These are phyloP conservation scores for Rhododendron williamsianum DNA, from an alignment of 148 eudicot species.

Conservation along the genomic window DNA sequence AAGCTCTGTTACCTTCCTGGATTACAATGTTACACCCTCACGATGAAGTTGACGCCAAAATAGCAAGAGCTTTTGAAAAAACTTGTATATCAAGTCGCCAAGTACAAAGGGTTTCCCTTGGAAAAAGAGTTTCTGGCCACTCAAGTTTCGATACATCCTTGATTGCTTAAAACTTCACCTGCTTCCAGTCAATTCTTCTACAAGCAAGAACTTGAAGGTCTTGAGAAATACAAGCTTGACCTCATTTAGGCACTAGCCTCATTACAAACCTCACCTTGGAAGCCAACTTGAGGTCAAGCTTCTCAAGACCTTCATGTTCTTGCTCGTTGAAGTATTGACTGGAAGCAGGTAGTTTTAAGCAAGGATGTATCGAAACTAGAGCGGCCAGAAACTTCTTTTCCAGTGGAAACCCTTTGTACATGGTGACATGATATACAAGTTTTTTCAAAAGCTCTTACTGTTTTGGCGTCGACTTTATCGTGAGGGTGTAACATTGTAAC, in stretches of 20 bases:
- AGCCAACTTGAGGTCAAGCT: constrained; percentile 67
- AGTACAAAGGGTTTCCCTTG: constrained; percentile 71
- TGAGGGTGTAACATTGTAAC: constrained; percentile 71
- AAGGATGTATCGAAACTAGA: too few species aligned
- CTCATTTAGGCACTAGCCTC: constrained; percentile 12
- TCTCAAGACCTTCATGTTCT: background rate
- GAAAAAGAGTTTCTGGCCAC: constrained; percentile 90
- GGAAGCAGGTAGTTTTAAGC: too few species aligned
- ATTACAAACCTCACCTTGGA: constrained; percentile 81
- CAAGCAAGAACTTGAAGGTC: constrained; percentile 50
- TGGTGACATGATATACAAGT: constrained; percentile 62
- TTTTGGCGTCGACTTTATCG: constrained; percentile 82
- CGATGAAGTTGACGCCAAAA: constrained; percentile 86
- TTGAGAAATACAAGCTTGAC: constrained; percentile 21
- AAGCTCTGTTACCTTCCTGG: constrained; percentile 46
- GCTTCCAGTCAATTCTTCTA: constrained; percentile 65
- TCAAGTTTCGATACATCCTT: constrained; percentile 84
- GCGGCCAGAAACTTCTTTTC: constrained; percentile 37
- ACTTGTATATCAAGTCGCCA: constrained; percentile 60
- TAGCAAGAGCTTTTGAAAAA: constrained; percentile 62
- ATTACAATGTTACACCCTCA: constrained; percentile 69
- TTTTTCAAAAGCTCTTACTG: constrained; percentile 47
- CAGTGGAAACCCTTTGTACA: constrained; percentile 69
- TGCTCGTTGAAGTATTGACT: too few species aligned
- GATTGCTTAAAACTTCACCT: constrained; percentile 68